Base-by-base conservation (phyloP, 1,284 basidiomycete species). In the Heliocybe sulcata region DNA sequence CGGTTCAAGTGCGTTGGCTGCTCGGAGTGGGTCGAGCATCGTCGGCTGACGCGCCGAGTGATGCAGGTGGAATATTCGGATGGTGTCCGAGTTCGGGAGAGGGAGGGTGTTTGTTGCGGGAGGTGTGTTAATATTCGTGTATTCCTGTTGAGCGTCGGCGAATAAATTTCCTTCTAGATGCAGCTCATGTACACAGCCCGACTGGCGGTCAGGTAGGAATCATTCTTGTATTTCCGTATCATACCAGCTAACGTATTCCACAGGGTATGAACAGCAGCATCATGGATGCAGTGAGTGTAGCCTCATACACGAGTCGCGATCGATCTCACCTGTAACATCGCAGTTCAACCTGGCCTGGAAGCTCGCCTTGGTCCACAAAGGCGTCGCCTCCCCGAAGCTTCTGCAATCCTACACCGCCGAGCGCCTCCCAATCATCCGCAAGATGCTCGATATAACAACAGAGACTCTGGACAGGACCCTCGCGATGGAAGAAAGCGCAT, bases 391-490 rank as follows among this genome's bases (percentile, higher is more conserved):
- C n/a, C n/a, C n/a, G n/a, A n/a, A n/a, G n/a, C n/a, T n/a, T n/a
- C n/a, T n/a, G n/a, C n/a, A n/a, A n/a, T n/a, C n/a, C n/a, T n/a
- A n/a, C n/a, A n/a, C n/a, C n/a, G n/a, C n/a, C n/a, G n/a, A n/a
- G n/a, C n/a, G n/a, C n/a, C n/a, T n/a, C n/a, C n/a, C n/a, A n/a
- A n/a, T n/a, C n/a, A n/a, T n/a, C n/a, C n/a, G n/a, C n/a, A n/a
- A n/a, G n/a, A n/a, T n/a, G n/a, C n/a, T n/a, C n/a, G n/a, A n/a
- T n/a, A n/a, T n/a, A n/a, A n/a, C n/a, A n/a, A 63, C 56, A 23
- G 26, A 14, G 25, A 23, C 53, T 9, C 50, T 56, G 11, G 29
- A 58, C 14, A 54, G 58, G 22, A 55, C 27, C n/a, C 12, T 56
- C n/a, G 51, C 19, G 16, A 25, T 8, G 9, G 27, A 14, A 3